Percentiles rank a stretch among this genome's conserved stretches.
Evolutionary conservation across 2,329 filamentous ascomycete species (phyloP).

Genomic region (Trichoderma pleuroti): DNA sequence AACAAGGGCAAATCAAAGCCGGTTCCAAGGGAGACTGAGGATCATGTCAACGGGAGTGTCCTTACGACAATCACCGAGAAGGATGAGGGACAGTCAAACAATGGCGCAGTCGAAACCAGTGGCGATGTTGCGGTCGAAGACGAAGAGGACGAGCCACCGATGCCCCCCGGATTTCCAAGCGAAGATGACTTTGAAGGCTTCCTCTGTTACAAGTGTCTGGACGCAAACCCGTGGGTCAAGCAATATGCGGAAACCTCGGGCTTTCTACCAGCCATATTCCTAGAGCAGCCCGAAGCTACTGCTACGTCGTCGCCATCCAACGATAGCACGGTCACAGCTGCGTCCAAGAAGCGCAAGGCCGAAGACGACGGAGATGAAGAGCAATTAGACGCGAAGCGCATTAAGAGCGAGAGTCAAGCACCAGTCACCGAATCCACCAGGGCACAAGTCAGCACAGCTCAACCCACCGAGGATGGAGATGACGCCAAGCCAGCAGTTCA

Average conservation of each 20-base stretch:
- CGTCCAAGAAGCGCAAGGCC: conserved; percentile 64
- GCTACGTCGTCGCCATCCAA: neutral
- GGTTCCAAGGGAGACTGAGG: conserved; percentile 4
- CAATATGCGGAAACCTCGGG: conserved; percentile 75
- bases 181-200: conserved; percentile 89
- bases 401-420: conserved; percentile 41
- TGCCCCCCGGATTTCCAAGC: conserved; percentile 80
- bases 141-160: conserved; percentile 60
- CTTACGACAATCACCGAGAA: conserved; percentile 52
- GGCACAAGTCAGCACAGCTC: neutral
- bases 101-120: conserved; percentile 18
- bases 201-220: conserved; percentile 90
- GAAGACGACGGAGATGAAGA: conserved; percentile 46
- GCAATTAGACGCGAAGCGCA: conserved; percentile 47
- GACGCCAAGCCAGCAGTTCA: neutral
- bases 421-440: conserved; percentile 9
- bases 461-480: neutral
- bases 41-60: conserved; percentile 23
- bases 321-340: neutral
- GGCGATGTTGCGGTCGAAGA: conserved; percentile 35
- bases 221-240: conserved; percentile 88
- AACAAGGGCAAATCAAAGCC: conserved; percentile 36
- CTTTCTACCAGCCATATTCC: conserved; percentile 72
- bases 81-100: conserved; percentile 34
- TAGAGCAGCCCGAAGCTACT: conserved; percentile 24